These are phyloP conservation scores for Boletus subcaerulescens DNA, from an alignment of 768 basidiomycete species.

Conservation along the genomic window DNA sequence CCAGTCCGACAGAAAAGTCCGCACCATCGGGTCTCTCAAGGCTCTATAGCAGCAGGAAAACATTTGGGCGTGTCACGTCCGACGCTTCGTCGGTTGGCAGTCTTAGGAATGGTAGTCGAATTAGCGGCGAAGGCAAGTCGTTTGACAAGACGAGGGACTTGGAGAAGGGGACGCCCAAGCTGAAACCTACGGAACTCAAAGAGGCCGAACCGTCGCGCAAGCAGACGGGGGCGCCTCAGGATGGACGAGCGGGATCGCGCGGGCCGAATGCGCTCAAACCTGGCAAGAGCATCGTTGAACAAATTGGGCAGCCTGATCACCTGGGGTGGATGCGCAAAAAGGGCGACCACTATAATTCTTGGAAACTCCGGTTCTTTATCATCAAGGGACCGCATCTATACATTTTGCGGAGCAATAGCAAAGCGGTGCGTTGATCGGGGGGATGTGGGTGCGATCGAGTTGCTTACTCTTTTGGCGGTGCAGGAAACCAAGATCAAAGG, in stretches of 20 bases:
- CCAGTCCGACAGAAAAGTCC: slow-evolving; percentile 41
- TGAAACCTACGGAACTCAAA: slow-evolving; percentile 23
- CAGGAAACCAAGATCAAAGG: slow-evolving; percentile 95
- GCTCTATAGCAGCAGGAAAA: slow-evolving; percentile 44
- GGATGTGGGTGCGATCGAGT: not conserved
- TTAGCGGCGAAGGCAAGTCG: slow-evolving; percentile 16
- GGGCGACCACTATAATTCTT: slow-evolving; percentile 87
- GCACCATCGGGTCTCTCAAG: slow-evolving; percentile 48
- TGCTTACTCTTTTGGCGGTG: not conserved
- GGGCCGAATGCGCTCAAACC: slow-evolving; percentile 44
- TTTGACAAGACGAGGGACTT: slow-evolving; percentile 18
- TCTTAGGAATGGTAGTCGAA: slow-evolving; percentile 21
- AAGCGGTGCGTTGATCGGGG: slow-evolving; percentile 29
- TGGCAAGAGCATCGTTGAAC: slow-evolving; percentile 77
- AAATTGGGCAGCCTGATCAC: slow-evolving; percentile 89
- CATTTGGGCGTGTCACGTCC: slow-evolving; percentile 41
- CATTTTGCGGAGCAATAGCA: slow-evolving; percentile 73
- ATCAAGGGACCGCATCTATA: slow-evolving; percentile 92
- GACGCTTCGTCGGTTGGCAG: slow-evolving; percentile 32
- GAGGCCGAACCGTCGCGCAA: slow-evolving; percentile 52
- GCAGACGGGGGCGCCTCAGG: slow-evolving; percentile 40
- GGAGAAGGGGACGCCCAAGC: slow-evolving; percentile 19
- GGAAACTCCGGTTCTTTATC: slow-evolving; percentile 91
- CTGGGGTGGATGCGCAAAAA: slow-evolving; percentile 95
- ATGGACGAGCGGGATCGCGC: slow-evolving; percentile 14